These are phyloP conservation scores for Hordeum pubiflorum DNA, from an alignment of 202 grass and related monocot genomes.

Conservation along the genomic window DNA sequence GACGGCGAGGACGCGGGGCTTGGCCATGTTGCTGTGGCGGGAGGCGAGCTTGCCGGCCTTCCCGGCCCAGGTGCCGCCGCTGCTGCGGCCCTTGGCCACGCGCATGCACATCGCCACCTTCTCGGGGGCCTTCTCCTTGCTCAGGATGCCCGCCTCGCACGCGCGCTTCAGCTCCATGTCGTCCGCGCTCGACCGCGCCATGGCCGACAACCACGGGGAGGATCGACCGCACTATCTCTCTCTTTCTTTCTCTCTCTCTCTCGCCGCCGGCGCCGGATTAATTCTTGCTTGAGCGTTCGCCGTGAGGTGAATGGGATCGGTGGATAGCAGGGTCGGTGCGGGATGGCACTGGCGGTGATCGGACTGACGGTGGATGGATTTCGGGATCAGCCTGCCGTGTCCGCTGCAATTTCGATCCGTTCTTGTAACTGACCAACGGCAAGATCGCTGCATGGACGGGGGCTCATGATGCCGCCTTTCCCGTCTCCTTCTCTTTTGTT, in stretches of 20 bases:
- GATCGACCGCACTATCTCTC: background rate
- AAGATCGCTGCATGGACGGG: constrained; percentile 1
- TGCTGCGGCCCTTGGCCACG: constrained; percentile 69
- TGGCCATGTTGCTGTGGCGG: constrained; percentile 64
- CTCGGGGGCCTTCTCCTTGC: constrained; percentile 56
- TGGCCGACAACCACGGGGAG: background rate
- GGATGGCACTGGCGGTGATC: background rate
- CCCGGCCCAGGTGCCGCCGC: constrained; percentile 52
- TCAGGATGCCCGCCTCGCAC: constrained; percentile 58
- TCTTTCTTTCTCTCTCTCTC: background rate
- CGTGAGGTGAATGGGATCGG: background rate
- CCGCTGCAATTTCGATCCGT: background rate
- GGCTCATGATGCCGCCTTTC: background rate
- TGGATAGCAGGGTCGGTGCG: background rate
- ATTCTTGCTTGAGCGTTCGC: background rate
- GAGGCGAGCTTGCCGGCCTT: constrained; percentile 56
- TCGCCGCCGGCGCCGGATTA: background rate
- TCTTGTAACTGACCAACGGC: background rate
- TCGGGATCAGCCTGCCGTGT: background rate
- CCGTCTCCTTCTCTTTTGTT: background rate
- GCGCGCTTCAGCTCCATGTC: constrained; percentile 74
- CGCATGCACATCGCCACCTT: constrained; percentile 67
- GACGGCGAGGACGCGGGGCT: constrained; percentile 81
- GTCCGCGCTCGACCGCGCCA: constrained; percentile 93
- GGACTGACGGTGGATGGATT: background rate